Evolutionary conservation across 2,329 filamentous ascomycete genomes (phyloP), one percentile per base, ranked within the genome.

Genomic region (Alternaria burnsii): DNA sequence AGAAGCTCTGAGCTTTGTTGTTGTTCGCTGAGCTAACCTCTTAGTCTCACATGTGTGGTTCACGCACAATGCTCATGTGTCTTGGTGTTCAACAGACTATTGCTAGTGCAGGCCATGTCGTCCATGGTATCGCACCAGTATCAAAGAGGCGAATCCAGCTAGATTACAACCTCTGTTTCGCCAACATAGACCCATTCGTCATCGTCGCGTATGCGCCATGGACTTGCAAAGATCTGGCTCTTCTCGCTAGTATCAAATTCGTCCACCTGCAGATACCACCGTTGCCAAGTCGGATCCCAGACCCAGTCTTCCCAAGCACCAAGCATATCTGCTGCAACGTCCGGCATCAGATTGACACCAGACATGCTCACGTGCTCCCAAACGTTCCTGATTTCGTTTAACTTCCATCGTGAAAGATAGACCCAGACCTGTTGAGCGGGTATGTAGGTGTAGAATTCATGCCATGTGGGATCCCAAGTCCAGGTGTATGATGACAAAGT

Each of bases 261-360:
- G 4, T 41, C 14, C 16, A 67, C 36, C 3, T 63, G 48, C 9
- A 71, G 54, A 58, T 51, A 67, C 68, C 68, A 69, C 36, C 67
- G 63, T 20, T 54, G 52, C 55, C 44, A 59, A 1, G 36, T 24
- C n/a, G 61, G 34, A 58, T 71, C 62, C 65, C 67, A 69, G 2
- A 18, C 20, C 68, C 68, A 71, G 24, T 71, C 68, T 50, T 69
- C 63, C 67, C 68, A 71, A 28, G 59, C 54, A 11, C 65, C 67
- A 11, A 71, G 41, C 41, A 52, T 28, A 24, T 59, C 60, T 30
- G 44, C 58, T 8, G 58, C 63, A 16, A 18, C 32, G 14, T 68
- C 58, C 30, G 63, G 63, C 28, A n/a, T 36, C 34, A 63, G 5
- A 16, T 51, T 56, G 3, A 20, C 38, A 18, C 38, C 30, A 10